These are phyloP conservation scores for Davidsoniella eucalypti DNA, from an alignment of 2,329 filamentous ascomycete species.

Conservation along the genomic window DNA sequence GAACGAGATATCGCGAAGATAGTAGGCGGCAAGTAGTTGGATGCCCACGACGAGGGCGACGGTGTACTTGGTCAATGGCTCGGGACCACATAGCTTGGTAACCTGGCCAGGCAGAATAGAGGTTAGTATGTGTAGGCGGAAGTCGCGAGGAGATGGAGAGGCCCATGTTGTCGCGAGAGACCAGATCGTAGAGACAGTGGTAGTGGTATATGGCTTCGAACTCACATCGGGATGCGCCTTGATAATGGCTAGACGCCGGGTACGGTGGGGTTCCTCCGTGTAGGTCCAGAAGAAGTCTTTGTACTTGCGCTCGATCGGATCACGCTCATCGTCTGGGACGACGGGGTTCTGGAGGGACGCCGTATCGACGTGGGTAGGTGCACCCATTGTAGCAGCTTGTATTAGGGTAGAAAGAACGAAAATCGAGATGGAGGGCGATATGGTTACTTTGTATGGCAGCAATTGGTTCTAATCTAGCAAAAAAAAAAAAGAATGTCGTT, in stretches of 20 bases:
- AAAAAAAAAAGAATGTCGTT: too few species aligned
- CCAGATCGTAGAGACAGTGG: slow-evolving; percentile 1
- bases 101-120: slow-evolving; percentile 37
- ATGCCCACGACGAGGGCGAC: slow-evolving; percentile 70
- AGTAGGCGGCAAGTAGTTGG: slow-evolving; percentile 62
- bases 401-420: not conserved
- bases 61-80: slow-evolving; percentile 88
- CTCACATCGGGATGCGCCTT: slow-evolving; percentile 89
- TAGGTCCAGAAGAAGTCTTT: slow-evolving; percentile 91
- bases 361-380: slow-evolving; percentile 5
- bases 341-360: slow-evolving; percentile 1
- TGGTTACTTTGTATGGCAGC: not conserved
- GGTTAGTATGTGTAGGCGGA: not conserved
- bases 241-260: slow-evolving; percentile 81
- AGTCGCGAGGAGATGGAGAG: not conserved
- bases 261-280: slow-evolving; percentile 91
- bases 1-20: slow-evolving; percentile 61
- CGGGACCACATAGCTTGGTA: slow-evolving; percentile 89
- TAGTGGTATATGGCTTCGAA: slow-evolving; percentile 4
- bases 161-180: slow-evolving; percentile 2
- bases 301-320: slow-evolving; percentile 15
- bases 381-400: not conserved
- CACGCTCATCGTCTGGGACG: slow-evolving; percentile 8
- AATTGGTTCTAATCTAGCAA: not conserved
- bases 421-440: not conserved